A percentile compares a stretch with the other conserved stretches of the same genome.
phyloP scores from a whole-genome alignment of 2,329 filamentous ascomycete species.

The Microsporum canis region DNA sequence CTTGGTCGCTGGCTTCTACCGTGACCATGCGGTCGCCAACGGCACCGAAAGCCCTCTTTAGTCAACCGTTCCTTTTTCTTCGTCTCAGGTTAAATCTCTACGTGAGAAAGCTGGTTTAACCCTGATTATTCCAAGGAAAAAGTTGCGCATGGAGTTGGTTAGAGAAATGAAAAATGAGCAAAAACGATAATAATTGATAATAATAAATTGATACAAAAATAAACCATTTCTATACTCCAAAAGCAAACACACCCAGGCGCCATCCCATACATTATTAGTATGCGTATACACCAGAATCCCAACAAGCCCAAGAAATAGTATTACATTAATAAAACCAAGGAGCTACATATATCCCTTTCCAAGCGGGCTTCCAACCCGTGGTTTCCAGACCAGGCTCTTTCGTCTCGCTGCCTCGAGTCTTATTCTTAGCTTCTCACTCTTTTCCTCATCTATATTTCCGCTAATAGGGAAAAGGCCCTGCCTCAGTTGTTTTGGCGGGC shows the following conservation, averaged over 20 bases:
- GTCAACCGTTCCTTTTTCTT: neutral
- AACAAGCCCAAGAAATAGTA: neutral
- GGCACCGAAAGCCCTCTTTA: slow-evolving; percentile 13
- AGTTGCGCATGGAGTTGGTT: neutral
- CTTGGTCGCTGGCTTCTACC: slow-evolving; percentile 73
- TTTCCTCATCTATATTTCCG: slow-evolving; percentile 22
- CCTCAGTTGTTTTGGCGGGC: slow-evolving; percentile 42
- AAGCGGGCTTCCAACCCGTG: slow-evolving; percentile 62
- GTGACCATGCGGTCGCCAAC: slow-evolving; percentile 33
- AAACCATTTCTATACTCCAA: neutral
- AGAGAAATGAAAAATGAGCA: neutral
- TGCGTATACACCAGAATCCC: neutral
- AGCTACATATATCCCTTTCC: slow-evolving; percentile 22
- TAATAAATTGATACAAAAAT: neutral
- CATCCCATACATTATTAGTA: neutral
- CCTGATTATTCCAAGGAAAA: neutral
- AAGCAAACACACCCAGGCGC: neutral
- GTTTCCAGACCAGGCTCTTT: slow-evolving; percentile 68
- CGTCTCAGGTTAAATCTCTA: neutral
- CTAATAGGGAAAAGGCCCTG: slow-evolving; percentile 31
- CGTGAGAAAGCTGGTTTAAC: neutral
- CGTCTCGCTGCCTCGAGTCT: slow-evolving; percentile 59
- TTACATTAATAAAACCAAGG: neutral
- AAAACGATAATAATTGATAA: neutral
- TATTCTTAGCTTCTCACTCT: slow-evolving; percentile 40